Percentiles rank a stretch among this genome's conserved stretches.
Conservation (phyloP, 768 basidiomycete genomes). For the Amanita brunnescens region DNA sequence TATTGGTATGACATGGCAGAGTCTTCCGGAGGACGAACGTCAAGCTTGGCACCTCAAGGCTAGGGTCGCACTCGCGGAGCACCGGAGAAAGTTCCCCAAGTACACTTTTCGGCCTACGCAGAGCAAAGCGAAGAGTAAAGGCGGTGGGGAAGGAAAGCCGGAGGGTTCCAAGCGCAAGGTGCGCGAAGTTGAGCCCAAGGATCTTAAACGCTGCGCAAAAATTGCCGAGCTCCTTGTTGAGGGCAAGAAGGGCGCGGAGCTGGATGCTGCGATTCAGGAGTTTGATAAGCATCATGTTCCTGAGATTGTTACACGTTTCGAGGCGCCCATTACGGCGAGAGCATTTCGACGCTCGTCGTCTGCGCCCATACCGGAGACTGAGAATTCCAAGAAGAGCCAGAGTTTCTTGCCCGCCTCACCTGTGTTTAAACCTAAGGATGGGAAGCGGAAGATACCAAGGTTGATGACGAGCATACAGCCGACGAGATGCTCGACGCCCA, state of each 20-base stretch:
- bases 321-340: conserved; percentile 61
- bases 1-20: conserved; percentile 75
- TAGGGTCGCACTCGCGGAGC: conserved; percentile 60
- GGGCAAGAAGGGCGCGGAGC: conserved; percentile 46
- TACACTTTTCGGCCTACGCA: conserved; percentile 68
- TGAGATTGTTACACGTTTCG: conserved; percentile 63
- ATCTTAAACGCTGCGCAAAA: conserved; percentile 54
- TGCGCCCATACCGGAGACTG: conserved; percentile 29
- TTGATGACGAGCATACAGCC: conserved; percentile 34
- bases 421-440: conserved; percentile 7
- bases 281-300: conserved; percentile 46
- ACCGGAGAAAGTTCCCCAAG: conserved; percentile 65
- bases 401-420: conserved; percentile 25
- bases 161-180: conserved; percentile 41
- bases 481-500: conserved; percentile 20
- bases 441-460: conserved; percentile 18
- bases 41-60: conserved; percentile 70
- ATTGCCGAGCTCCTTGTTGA: conserved; percentile 56
- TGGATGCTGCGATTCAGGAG: conserved; percentile 46
- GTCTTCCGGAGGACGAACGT: conserved; percentile 61
- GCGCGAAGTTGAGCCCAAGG: conserved; percentile 55
- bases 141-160: background rate
- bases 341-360: conserved; percentile 54
- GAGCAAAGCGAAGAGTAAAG: conserved; percentile 28
- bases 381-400: conserved; percentile 17